Base-by-base conservation (phyloP, 768 basidiomycete genomes). In the Paxillus rubicundulus region DNA sequence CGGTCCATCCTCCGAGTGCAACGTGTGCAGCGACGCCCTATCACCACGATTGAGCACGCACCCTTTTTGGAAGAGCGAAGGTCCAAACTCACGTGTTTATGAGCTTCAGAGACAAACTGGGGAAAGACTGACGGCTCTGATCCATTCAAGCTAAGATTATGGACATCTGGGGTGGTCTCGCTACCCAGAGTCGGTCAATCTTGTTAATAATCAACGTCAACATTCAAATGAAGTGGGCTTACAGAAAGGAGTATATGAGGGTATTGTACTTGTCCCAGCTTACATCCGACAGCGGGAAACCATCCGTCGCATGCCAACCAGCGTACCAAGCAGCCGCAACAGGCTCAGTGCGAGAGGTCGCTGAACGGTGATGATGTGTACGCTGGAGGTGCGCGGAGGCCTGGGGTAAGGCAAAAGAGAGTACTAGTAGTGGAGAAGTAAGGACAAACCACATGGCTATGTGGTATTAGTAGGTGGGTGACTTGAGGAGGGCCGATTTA, bases 241-340 rank as follows among this genome's bases (percentile, higher is more conserved):
- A 74, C 76, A 82, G 86, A 56, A 87, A 88, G 0, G 86, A 74
- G 66, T 86, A 88, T 21, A 78, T 82, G 39, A 85, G 54, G 18
- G 81, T 75, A 9, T 79, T 85, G 65, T 87, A 88, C 68, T 84
- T 86, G 17, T 70, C 67, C 86, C 86, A 89, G 56, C 74, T 78
- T 53, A 89, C 70, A n/a, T 75, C 71, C 5, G 74, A 72, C 9
- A 83, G 69, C 4, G 84, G 74, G 57, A 83, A 84, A 0, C 74
- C 73, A 12, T 67, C 61, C 13, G 64, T 67, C 14, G 78, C 74
- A 62, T 86, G 82, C 80, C 80, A 88, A 33, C 81, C 81, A n/a
- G 84, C 78, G 57, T 79, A 86, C 83, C 85, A 89, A 9, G 79
- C 74, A 10, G 76, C 67, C 3, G 80, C 78, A 7, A 83, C 72